Evolutionary conservation across 768 basidiomycete species (phyloP).

Genomic region (Tremella yokohamensis): DNA sequence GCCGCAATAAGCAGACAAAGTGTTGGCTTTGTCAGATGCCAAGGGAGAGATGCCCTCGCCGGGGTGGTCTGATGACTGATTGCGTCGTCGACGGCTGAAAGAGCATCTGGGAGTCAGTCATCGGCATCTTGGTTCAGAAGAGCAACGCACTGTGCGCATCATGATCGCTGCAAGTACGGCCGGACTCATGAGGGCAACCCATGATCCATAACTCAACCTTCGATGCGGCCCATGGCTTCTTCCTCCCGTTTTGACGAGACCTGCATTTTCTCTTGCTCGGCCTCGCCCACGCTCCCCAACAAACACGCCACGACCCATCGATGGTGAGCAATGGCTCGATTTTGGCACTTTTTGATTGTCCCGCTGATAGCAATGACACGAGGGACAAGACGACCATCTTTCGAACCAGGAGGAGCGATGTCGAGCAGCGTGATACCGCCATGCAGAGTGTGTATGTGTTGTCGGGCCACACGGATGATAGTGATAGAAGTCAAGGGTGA

Average conservation of each 20-base stretch:
- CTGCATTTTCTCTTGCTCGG: slow-evolving; percentile 10
- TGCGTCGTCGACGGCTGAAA: too few species aligned
- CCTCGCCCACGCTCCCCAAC: background rate
- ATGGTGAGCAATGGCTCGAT: slow-evolving; percentile 37
- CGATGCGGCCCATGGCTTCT: slow-evolving; percentile 12
- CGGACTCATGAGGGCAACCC: too few species aligned
- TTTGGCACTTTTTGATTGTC: slow-evolving; percentile 78
- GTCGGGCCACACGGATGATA: slow-evolving; percentile 79
- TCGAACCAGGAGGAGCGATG: slow-evolving; percentile 51
- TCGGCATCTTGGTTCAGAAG: too few species aligned
- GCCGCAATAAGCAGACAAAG: too few species aligned
- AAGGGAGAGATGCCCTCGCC: too few species aligned
- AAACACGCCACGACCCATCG: slow-evolving; percentile 22
- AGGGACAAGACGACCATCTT: slow-evolving; percentile 63
- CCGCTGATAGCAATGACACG: slow-evolving; percentile 79
- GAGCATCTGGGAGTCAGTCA: too few species aligned
- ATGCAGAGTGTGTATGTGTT: slow-evolving; percentile 74
- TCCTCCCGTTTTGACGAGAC: slow-evolving; percentile 11
- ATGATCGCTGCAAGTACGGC: too few species aligned
- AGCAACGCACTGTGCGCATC: too few species aligned
- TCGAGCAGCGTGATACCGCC: slow-evolving; percentile 68
- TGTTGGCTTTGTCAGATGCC: too few species aligned
- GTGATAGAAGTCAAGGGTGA: slow-evolving; percentile 77
- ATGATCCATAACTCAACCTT: too few species aligned
- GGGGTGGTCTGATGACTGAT: too few species aligned